phyloP scores from a whole-genome alignment of 1,284 basidiomycete species.

The Golubevia pallescens region DNA sequence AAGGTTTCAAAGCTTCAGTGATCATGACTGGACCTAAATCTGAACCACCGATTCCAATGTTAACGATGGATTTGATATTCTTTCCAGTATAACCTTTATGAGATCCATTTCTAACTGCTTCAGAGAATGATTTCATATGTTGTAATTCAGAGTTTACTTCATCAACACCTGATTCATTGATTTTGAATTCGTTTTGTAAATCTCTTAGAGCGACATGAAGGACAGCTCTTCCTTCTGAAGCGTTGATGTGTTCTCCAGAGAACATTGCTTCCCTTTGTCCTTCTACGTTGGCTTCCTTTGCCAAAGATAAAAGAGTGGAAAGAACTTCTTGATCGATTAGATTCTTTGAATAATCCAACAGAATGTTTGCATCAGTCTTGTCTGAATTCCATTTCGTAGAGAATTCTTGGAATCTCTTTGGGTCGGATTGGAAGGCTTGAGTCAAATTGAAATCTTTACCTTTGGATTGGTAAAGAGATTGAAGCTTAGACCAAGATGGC shows the following conservation, averaged over 20 bases:
- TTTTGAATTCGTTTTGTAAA: slow-evolving; percentile 72
- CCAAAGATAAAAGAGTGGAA: slow-evolving; percentile 65
- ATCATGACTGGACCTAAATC: slow-evolving; percentile 99
- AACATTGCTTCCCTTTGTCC: slow-evolving; percentile 90
- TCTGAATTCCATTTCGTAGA: slow-evolving; percentile 76
- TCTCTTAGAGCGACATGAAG: slow-evolving; percentile 93
- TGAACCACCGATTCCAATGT: slow-evolving; percentile 98
- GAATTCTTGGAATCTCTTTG: slow-evolving; percentile 83
- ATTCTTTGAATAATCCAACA: slow-evolving; percentile 97
- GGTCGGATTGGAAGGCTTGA: slow-evolving; percentile 88
- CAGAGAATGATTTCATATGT: slow-evolving; percentile 90
- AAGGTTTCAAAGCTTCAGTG: slow-evolving; percentile 92
- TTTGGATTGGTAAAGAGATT: slow-evolving; percentile 80
- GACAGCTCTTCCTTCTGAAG: slow-evolving; percentile 93
- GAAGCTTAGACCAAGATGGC: slow-evolving; percentile 87
- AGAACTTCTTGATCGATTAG: slow-evolving; percentile 84
- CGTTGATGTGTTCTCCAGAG: slow-evolving; percentile 94
- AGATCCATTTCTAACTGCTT: slow-evolving; percentile 80
- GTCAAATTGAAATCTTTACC: slow-evolving; percentile 79
- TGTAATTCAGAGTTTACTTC: slow-evolving; percentile 83
- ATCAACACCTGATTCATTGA: slow-evolving; percentile 79
- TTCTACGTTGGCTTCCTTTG: slow-evolving; percentile 76
- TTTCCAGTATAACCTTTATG: slow-evolving; percentile 99
- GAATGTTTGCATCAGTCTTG: slow-evolving; percentile 77
- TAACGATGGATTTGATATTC: slow-evolving; percentile 90